A percentile compares a stretch with the other conserved stretches of the same genome.
These are phyloP conservation scores for barrel medic (Medicago truncatula) DNA, from an alignment of 306 rosid species.

Conservation along the genomic window DNA sequence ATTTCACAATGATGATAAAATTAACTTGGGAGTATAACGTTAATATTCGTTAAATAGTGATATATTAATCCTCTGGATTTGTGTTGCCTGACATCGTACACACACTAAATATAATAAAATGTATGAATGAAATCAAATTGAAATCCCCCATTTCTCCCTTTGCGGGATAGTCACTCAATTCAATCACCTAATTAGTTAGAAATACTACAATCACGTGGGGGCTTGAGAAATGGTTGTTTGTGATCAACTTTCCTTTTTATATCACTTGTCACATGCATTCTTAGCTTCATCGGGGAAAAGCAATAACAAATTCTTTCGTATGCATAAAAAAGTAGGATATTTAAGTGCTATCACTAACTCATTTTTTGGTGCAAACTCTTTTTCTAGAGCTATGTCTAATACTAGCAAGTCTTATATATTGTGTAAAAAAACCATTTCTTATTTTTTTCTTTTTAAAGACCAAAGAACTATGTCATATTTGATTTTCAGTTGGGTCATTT, in stretches of 20 bases:
- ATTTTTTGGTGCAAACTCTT: no score
- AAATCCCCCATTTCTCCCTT: not conserved
- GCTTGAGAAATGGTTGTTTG: constrained; percentile 21
- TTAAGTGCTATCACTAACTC: not conserved
- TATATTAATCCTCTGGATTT: constrained; percentile 59
- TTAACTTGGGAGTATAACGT: constrained; percentile 31
- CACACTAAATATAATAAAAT: constrained; percentile 13
- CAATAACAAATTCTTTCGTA: constrained; percentile 33
- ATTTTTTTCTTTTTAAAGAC: no score
- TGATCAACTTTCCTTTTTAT: constrained; percentile 30
- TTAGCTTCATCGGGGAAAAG: constrained; percentile 19
- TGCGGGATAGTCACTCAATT: not conserved
- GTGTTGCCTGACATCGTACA: constrained; percentile 56
- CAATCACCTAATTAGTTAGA: constrained; percentile 20
- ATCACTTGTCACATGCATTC: constrained; percentile 43
- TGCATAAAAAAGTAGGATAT: not conserved
- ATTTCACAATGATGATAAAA: constrained; percentile 31
- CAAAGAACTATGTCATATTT: no score
- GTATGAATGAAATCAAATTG: constrained; percentile 4
- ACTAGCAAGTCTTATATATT: no score
- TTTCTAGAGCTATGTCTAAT: no score
- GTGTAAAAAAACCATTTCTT: no score
- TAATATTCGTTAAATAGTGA: constrained; percentile 12
- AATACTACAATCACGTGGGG: constrained; percentile 48
- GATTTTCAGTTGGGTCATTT: not conserved